phyloP scores from a whole-genome alignment of 805 yeast species.

The Teunomyces pallodes region DNA sequence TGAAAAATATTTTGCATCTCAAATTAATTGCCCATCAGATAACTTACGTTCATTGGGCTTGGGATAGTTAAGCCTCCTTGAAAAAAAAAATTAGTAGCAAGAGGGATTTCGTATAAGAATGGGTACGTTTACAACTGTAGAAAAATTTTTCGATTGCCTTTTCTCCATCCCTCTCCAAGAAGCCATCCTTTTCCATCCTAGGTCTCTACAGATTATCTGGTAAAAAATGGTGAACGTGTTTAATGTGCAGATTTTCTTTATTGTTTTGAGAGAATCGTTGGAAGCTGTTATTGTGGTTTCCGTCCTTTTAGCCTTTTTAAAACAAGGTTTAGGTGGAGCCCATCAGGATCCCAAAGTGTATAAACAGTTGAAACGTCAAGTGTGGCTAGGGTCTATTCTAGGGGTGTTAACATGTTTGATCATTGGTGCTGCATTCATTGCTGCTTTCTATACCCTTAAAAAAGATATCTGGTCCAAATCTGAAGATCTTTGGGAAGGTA shows the following conservation, averaged over 20 bases:
- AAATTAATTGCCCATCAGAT: not conserved
- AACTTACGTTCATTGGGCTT: not conserved
- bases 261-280: constrained; percentile 24
- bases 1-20: not conserved
- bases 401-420: constrained; percentile 21
- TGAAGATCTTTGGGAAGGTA: constrained; percentile 27
- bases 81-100: not conserved
- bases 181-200: too few species aligned
- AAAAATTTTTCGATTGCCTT: not conserved
- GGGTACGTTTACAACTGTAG: not conserved
- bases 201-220: not conserved
- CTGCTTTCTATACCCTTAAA: constrained; percentile 19
- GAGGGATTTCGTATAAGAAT: not conserved
- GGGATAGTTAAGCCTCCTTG: not conserved
- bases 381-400: constrained; percentile 20
- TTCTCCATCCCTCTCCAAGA: not conserved
- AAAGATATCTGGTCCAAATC: constrained; percentile 21
- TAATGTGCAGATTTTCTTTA: constrained; percentile 25
- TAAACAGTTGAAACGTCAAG: constrained; percentile 18
- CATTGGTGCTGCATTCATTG: constrained; percentile 23
- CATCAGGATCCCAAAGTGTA: constrained; percentile 18
- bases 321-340: constrained; percentile 25
- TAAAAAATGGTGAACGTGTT: constrained; percentile 23
- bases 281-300: constrained; percentile 27
- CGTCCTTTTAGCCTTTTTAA: constrained; percentile 26